These are phyloP conservation scores for Russula sp. DNA, from an alignment of 768 basidiomycete species.

Conservation along the genomic window DNA sequence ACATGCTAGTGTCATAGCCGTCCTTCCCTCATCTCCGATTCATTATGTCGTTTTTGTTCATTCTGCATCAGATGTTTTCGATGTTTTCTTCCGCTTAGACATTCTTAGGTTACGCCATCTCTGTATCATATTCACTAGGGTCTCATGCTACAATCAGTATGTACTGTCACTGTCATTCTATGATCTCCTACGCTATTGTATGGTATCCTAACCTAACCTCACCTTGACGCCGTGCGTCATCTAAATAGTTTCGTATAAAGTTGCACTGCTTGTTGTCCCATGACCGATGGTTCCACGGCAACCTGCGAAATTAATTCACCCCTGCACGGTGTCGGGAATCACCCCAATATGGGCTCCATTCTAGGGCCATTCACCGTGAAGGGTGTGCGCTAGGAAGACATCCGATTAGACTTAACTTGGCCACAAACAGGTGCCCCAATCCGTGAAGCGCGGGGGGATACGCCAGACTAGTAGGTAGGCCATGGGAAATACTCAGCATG, in stretches of 20 bases:
- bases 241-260: background rate
- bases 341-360: constrained; percentile 6
- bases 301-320: constrained; percentile 6
- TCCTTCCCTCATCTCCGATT: constrained; percentile 19
- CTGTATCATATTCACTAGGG: constrained; percentile 6
- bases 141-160: background rate
- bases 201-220: constrained; percentile 7
- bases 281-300: constrained; percentile 1
- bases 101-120: background rate
- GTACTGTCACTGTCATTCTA: constrained; percentile 10
- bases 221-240: constrained; percentile 11
- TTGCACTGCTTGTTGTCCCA: constrained; percentile 3
- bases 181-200: constrained; percentile 14
- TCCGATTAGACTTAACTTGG: constrained; percentile 7
- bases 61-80: constrained; percentile 3
- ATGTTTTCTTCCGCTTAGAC: constrained; percentile 5
- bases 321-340: background rate
- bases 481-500: background rate
- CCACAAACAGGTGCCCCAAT: constrained; percentile 9
- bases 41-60: constrained; percentile 12
- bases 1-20: constrained; percentile 16
- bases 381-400: background rate
- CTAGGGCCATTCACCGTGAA: constrained; percentile 14
- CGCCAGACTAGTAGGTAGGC: background rate
- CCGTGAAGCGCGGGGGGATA: background rate